These are phyloP conservation scores for Stagonosporopsis tanaceti DNA, from an alignment of 2,329 filamentous ascomycete species.

Conservation along the genomic window DNA sequence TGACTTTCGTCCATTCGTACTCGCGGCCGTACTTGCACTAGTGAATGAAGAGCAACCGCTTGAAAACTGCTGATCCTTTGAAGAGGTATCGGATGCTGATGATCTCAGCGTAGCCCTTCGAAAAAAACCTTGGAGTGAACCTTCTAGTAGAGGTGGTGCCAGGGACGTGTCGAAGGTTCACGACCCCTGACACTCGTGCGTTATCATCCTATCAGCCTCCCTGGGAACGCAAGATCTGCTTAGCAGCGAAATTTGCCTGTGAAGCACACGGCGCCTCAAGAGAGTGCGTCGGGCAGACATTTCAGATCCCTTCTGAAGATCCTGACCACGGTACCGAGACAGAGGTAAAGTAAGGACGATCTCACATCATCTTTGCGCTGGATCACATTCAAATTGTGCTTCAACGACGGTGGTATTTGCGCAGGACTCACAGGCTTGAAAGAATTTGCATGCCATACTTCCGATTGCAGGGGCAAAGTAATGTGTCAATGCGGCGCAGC, in stretches of 20 bases:
- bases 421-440: neutral
- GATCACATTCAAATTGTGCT: neutral
- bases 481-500: slow-evolving; percentile 8
- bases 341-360: neutral
- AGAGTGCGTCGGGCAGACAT: neutral
- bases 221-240: slow-evolving; percentile 7
- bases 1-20: neutral
- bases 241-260: neutral
- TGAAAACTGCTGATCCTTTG: neutral
- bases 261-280: neutral
- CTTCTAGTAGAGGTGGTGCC: neutral
- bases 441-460: neutral
- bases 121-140: neutral
- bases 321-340: neutral
- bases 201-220: slow-evolving; percentile 5
- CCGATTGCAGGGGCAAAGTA: neutral
- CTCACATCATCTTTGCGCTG: neutral
- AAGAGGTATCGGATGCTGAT: neutral
- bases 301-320: neutral
- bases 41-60: neutral
- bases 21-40: neutral
- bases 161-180: neutral
- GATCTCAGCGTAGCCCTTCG: neutral
- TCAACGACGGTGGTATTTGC: slow-evolving; percentile 4
- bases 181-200: neutral